Percentiles rank a stretch among this genome's conserved stretches.
Evolutionary conservation across 2,329 filamentous ascomycete species (phyloP).

Genomic region (Helicocarpus griseus): DNA sequence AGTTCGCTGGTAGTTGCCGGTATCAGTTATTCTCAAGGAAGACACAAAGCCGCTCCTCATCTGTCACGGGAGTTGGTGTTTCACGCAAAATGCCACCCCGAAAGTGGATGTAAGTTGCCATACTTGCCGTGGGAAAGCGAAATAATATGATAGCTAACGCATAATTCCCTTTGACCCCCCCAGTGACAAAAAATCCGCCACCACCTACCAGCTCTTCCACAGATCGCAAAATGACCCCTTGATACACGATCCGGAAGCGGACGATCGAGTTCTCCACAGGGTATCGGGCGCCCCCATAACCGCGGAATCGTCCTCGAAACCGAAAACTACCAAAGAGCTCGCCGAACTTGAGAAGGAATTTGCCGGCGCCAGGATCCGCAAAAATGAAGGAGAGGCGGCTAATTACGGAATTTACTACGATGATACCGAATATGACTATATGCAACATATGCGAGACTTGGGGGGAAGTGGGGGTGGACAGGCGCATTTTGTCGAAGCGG

Average conservation of each 20-base stretch:
- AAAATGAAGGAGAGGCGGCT: conserved; percentile 93
- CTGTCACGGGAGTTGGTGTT: background rate
- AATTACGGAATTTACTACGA: conserved; percentile 91
- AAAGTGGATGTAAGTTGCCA: conserved; percentile 13
- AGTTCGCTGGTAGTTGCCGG: too few relatives aligned
- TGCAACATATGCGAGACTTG: conserved; percentile 96
- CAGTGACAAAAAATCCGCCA: conserved; percentile 15
- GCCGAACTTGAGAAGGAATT: conserved; percentile 69
- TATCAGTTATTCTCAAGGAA: background rate
- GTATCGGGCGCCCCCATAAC: conserved; percentile 31
- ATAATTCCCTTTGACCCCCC: background rate
- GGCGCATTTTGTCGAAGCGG: conserved; percentile 69
- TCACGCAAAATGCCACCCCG: conserved; percentile 12
- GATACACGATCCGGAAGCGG: conserved; percentile 83
- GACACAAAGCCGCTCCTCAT: background rate
- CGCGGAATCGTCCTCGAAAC: conserved; percentile 19
- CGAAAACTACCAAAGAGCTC: conserved; percentile 54
- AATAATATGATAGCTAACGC: background rate
- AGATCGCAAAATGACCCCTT: conserved; percentile 95
- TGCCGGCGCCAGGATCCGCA: conserved; percentile 57
- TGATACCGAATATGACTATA: conserved; percentile 95
- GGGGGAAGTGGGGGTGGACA: conserved; percentile 54
- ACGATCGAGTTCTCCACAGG: conserved; percentile 82
- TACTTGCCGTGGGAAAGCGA: background rate
- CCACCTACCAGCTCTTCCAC: conserved; percentile 15